A percentile compares a stretch with the other conserved stretches of the same genome.
Conservation (phyloP, 805 yeast species). For the Huiozyma sinensis region DNA sequence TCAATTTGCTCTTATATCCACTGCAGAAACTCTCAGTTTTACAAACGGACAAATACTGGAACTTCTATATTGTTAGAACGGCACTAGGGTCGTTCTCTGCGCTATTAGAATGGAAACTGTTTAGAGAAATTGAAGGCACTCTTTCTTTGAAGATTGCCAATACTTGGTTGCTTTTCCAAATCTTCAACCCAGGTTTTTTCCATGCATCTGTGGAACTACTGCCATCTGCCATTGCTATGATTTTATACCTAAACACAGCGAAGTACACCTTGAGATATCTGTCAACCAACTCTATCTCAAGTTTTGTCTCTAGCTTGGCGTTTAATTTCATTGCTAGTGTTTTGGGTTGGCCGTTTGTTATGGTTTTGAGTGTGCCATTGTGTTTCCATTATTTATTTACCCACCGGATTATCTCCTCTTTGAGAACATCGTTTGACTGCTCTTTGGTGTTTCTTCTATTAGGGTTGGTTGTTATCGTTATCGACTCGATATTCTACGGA, state of each 20-base stretch:
- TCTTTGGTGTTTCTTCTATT: constrained; percentile 12
- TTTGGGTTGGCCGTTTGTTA: constrained; percentile 85
- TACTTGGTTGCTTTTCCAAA: constrained; percentile 53
- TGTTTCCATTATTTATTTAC: constrained; percentile 30
- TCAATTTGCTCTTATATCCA: constrained; percentile 20
- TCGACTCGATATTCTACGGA: constrained; percentile 57
- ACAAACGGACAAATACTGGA: constrained; percentile 11
- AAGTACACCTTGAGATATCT: constrained; percentile 20
- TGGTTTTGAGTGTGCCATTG: constrained; percentile 55
- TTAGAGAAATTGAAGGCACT: constrained; percentile 14
- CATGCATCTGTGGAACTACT: constrained; percentile 81
- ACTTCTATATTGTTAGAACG: constrained; percentile 20
- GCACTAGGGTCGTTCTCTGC: constrained; percentile 19
- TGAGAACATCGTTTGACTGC: constrained; percentile 22
- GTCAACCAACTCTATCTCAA: constrained; percentile 13
- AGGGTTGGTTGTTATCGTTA: constrained; percentile 14
- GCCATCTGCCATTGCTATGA: constrained; percentile 73
- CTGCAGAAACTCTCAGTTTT: constrained; percentile 20
- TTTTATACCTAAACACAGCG: constrained; percentile 28
- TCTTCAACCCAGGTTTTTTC: constrained; percentile 69
- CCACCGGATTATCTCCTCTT: constrained; percentile 17
- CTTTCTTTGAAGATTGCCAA: constrained; percentile 32
- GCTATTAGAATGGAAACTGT: constrained; percentile 36
- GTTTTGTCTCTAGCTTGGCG: constrained; percentile 20
- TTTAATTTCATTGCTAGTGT: constrained; percentile 51